Evolutionary conservation across 805 yeast genomes (phyloP).

Genomic region (Candida yuanshanica): DNA sequence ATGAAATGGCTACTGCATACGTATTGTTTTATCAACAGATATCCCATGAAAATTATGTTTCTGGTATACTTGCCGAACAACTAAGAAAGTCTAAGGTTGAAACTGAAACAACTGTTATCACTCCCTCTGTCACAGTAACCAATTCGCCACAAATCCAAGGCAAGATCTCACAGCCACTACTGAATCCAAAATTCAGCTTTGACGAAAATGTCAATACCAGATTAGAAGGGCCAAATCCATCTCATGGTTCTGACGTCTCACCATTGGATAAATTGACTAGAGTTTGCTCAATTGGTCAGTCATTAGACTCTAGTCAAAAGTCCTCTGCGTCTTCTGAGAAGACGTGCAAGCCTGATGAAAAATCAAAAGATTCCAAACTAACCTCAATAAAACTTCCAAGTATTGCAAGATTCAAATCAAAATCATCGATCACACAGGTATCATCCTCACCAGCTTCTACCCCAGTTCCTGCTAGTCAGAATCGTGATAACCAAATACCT

Average conservation of each 20-base stretch:
- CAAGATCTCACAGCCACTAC: not conserved
- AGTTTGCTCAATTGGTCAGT: constrained; percentile 11
- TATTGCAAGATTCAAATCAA: constrained; percentile 3
- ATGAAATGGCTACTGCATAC: constrained; percentile 88
- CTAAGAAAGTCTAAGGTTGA: not conserved
- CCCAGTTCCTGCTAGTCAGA: no score
- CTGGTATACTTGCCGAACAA: not conserved
- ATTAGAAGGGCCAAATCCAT: no score
- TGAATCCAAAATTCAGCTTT: constrained; percentile 4
- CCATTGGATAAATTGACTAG: constrained; percentile 16
- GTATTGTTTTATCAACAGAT: constrained; percentile 72
- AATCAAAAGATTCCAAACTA: not conserved
- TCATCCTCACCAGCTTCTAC: constrained; percentile 2
- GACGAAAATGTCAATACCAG: not conserved
- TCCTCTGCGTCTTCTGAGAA: constrained; percentile 16
- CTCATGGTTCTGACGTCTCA: constrained; percentile 7
- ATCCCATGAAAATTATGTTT: constrained; percentile 31
- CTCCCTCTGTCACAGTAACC: not conserved
- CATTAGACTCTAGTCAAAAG: constrained; percentile 14
- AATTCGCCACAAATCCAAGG: not conserved
- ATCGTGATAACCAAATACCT: constrained; percentile 2
- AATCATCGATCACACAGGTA: not conserved
- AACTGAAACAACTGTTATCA: not conserved
- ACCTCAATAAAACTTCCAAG: not conserved
- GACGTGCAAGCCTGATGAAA: not conserved